Base-by-base conservation (phyloP, 179 eudicot species). In the Silene noctiflora region DNA sequence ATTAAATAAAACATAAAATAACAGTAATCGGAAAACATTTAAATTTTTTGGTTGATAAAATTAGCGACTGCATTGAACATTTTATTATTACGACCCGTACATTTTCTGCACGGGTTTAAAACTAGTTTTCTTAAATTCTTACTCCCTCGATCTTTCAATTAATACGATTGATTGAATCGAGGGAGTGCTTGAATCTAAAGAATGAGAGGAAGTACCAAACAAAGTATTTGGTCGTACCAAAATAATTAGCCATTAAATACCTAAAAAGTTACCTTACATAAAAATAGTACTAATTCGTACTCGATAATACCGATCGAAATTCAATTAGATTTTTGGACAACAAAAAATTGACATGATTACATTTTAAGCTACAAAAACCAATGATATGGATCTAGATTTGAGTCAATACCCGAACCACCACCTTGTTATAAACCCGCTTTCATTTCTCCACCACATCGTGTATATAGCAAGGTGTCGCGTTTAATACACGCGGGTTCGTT, bases 321-420 rank as follows among this genome's bases (percentile, higher is more conserved):
- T 39, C 73, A 66, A 61, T 73, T 76, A 62, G 46, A 78, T 44
- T 71, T 72, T 67, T 67, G 60, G 19, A 78, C 33, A 73, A 67
- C 25, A 67, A 53, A 67, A 67, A 78, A 71, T 39, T 73, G 48
- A 73, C 74, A 58, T 22, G 13, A 3, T 69, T 21, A 44, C 24
- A 60, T 42, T 2, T 29, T 13, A 19, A 71, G 16, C 70, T 72
- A 70, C 62, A 78, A 64, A 71, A 63, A 60, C 29, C 46, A 39
- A 73, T 75, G 76, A 69, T 33, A 61, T 35, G 79, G 81, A 65
- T 74, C 62, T 55, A 75, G 76, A 76, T 67, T 76, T 75, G 91
- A 89, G 93, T 89, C 93, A 89, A 89, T 89, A 84, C 93, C 93
- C 93, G 93, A 89, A 89, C 93, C 93, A 87, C 88, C 89, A 81